phyloP scores from a whole-genome alignment of 345 rosid species.

The Durio zibethinus region DNA sequence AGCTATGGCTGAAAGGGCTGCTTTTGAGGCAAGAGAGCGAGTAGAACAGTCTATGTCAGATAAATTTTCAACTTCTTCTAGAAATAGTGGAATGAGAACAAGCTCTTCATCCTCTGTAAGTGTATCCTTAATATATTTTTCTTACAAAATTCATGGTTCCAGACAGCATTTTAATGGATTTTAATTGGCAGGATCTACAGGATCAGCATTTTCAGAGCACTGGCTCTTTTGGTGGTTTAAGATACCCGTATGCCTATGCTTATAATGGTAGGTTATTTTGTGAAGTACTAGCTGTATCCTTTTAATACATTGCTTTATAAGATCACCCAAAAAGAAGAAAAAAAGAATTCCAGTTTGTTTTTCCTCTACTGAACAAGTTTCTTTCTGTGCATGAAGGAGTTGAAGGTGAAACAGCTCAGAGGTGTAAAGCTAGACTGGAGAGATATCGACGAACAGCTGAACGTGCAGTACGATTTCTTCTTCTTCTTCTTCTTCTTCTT shows the following conservation, averaged over 20 bases:
- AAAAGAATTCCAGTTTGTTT: neutral
- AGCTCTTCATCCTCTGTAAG: slow-evolving; percentile 47
- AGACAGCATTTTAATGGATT: slow-evolving; percentile 8
- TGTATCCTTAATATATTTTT: slow-evolving; percentile 9
- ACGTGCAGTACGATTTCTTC: slow-evolving; percentile 57
- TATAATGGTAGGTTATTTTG: slow-evolving; percentile 39
- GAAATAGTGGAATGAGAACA: slow-evolving; percentile 46
- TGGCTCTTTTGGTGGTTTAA: slow-evolving; percentile 41
- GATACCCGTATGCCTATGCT: slow-evolving; percentile 47
- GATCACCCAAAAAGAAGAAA: neutral
- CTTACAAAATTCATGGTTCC: neutral
- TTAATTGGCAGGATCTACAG: slow-evolving; percentile 43
- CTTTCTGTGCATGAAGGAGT: slow-evolving; percentile 34
- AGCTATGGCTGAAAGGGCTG: slow-evolving; percentile 61
- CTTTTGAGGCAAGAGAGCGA: slow-evolving; percentile 64
- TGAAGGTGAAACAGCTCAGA: slow-evolving; percentile 90
- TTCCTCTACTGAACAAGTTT: slow-evolving; percentile 9
- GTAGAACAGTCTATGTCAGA: slow-evolving; percentile 64
- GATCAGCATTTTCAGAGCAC: slow-evolving; percentile 49
- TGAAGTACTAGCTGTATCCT: neutral
- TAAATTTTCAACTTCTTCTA: slow-evolving; percentile 49
- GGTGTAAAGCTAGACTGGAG: slow-evolving; percentile 91
- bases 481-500: neutral
- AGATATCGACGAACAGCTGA: slow-evolving; percentile 91
- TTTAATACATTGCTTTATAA: neutral